Base-by-base conservation (phyloP, 2,329 filamentous ascomycete genomes). In the Paramyrothecium sp. region DNA sequence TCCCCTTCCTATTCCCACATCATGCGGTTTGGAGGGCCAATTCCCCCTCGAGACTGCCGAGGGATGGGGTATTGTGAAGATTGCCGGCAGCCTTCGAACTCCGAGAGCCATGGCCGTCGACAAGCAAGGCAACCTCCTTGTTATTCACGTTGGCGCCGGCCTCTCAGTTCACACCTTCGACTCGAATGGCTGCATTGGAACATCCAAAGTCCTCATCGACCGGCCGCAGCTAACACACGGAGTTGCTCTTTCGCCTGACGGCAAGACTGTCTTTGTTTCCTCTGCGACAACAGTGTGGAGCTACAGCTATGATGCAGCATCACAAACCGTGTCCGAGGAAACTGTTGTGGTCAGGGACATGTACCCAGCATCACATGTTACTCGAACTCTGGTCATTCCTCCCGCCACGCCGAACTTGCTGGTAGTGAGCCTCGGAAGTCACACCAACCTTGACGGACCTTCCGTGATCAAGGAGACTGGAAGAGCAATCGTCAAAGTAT, bases 301-400 rank as follows among this genome's bases (percentile, higher is more conserved):
- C 22, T 88, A 84, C 81, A 69, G 72, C 38, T 89, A 89, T 65
- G 76, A 87, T 66, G 67, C 80, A 10, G 67, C 69, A 7, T 72
- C 76, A 7, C 73, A 76, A 54, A 79, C 79, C 13, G 78, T 79
- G 49, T 73, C 73, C 51, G 73, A 72, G 56, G 75, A 79, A 57
- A 72, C 72, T 63, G 72, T 73, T 4, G 67, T 75, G 19, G 66
- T 78, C 20, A 67, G 62, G 53, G 69, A 70, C 58, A 78, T 78
- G 69, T 71, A 72, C 56, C 65, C 71, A 13, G 73, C 72, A 12
- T 69, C 75, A 34, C 75, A 78, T 63, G 73, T 72, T 33, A 74
- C 74, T 0, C 65, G 75, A 20, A 72, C 71, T 44, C 57, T 78
- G 17, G 59, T 73, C 19, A 69, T 78, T 10, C 71, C 73, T 12